Evolutionary conservation across 176 grass and related monocot species (phyloP), one percentile per base, ranked within the genome.

Genomic region (Oryza rufipogon): DNA sequence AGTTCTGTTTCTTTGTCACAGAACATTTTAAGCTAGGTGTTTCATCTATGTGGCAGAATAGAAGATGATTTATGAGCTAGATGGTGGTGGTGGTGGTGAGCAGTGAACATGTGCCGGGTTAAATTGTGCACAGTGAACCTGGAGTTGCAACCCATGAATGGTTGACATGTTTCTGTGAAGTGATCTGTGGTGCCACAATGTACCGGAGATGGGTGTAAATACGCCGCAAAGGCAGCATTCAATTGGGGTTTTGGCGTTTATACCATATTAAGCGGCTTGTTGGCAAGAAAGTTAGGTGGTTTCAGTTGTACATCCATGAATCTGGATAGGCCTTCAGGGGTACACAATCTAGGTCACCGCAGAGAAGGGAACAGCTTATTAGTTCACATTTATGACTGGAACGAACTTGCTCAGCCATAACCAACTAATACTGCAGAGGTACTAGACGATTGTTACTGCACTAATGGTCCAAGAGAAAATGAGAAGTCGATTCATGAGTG

Each of bases 91-190:
- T 41, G 71, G 68, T 60, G 71, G 58, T 39, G 9, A 76, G 14
- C 74, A 81, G 77, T 81, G 51, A 76, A 41, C 41, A 75, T 78
- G 71, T 76, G 80, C 82, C 4, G 77, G 71, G 71, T 81, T 76
- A 47, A 83, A 85, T 74, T 48, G n/a, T 44, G 71, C 77, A 83
- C 73, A 81, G 82, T 89, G 76, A 42, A 42, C 49, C 73, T 83
- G 70, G 45, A 83, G 60, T 67, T 90, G 67, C 41, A 78, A 78
- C 56, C 74, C 13, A 58, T 63, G 61, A 58, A 73, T 66, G 11
- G 73, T 66, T 72, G 79, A 74, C 30, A 63, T 79, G 80, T 81
- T 58, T 81, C 38, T 71, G 74, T 22, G 47, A 60, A 64, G 65
- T 81, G 83, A 23, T 30, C 19, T 39, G 26, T 68, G 71, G 77